Percentiles rank a stretch among this genome's conserved stretches.
Conservation (phyloP, 257 asterid genomes). For the Cynanchum wilfordii region DNA sequence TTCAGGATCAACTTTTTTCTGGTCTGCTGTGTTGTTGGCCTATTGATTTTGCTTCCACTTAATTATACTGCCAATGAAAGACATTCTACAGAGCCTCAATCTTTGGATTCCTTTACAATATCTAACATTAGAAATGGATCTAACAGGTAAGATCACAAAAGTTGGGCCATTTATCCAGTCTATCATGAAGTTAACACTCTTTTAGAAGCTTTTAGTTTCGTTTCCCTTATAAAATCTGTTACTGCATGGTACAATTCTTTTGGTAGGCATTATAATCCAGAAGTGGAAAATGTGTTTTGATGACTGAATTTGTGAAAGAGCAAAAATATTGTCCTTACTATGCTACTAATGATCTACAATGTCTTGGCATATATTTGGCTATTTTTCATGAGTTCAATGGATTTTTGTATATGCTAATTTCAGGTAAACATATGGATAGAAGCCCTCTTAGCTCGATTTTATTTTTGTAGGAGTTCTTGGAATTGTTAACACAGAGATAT, state of each 20-base stretch:
- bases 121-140: slow-evolving; percentile 72
- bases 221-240: not conserved
- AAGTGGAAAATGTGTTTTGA: not conserved
- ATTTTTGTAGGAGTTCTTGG: not conserved
- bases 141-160: slow-evolving; percentile 42
- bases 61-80: slow-evolving; percentile 54
- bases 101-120: slow-evolving; percentile 79
- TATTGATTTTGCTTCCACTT: slow-evolving; percentile 62
- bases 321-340: not conserved
- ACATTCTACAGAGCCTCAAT: slow-evolving; percentile 30
- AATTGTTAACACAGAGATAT: not conserved
- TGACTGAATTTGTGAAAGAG: not conserved
- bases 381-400: not conserved
- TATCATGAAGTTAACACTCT: not conserved
- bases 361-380: not conserved
- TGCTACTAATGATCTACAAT: not conserved
- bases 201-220: not conserved
- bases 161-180: not conserved
- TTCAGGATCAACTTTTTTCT: slow-evolving; percentile 82
- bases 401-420: not conserved
- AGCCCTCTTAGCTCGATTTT: not conserved
- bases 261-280: not conserved
- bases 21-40: slow-evolving; percentile 65
- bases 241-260: not conserved
- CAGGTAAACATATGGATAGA: not conserved